Percentiles rank a stretch among this genome's conserved stretches.
phyloP scores from a whole-genome alignment of 345 rosid species.

The Gossypium longicalyx region DNA sequence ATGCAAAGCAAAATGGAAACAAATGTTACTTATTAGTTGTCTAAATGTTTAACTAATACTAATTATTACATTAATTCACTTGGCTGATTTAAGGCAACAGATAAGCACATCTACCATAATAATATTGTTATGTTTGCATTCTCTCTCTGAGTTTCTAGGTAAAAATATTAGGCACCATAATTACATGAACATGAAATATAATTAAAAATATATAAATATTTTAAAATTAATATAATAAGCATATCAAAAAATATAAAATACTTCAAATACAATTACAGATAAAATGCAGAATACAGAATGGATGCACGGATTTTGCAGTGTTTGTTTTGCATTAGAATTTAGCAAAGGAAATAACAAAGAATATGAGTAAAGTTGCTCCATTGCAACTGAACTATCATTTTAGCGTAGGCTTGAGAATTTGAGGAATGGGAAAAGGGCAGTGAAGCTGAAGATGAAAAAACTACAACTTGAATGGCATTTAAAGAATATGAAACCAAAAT shows the following conservation, averaged over 20 bases:
- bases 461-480: constrained; percentile 28
- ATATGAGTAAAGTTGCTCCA: constrained; percentile 34
- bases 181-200: background rate
- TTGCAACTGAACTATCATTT: constrained; percentile 16
- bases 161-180: too few species aligned
- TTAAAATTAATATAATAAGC: background rate
- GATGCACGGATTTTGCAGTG: background rate
- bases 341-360: background rate
- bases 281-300: too few species aligned
- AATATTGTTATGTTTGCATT: too few species aligned
- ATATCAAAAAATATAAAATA: background rate
- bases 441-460: constrained; percentile 19
- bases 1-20: too few species aligned
- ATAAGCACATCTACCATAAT: background rate
- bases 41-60: too few species aligned
- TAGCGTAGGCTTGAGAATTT: background rate
- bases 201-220: background rate
- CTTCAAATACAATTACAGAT: too few species aligned
- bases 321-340: constrained; percentile 4
- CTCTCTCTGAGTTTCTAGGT: too few species aligned
- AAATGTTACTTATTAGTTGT: too few species aligned
- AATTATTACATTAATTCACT: background rate
- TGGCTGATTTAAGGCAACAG: background rate
- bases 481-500: constrained; percentile 11
- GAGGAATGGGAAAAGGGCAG: constrained; percentile 12